Conservation (phyloP, 176 grass and related monocot genomes). For the Cenchrus fungigraminus region DNA sequence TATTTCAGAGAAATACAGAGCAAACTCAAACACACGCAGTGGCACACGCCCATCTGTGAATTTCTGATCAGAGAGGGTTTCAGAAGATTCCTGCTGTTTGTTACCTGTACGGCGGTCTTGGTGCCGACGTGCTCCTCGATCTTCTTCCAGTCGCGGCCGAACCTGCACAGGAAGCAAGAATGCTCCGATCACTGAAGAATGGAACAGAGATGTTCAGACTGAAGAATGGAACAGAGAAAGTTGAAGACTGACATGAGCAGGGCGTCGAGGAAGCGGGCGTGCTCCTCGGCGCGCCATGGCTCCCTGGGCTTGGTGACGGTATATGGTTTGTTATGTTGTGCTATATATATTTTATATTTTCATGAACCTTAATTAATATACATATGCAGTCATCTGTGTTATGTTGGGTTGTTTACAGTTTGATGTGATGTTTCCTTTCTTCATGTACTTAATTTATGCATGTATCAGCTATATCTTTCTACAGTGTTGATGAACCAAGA, state of each 20-base stretch:
- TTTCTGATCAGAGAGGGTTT: not conserved
- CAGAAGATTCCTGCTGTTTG: not conserved
- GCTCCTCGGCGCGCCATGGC: slow-evolving; percentile 79
- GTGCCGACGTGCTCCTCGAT: slow-evolving; percentile 92
- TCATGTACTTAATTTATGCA: no score
- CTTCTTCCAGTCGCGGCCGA: slow-evolving; percentile 95
- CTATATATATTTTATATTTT: no score
- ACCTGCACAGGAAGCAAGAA: slow-evolving; percentile 24
- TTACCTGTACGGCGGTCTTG: slow-evolving; percentile 83
- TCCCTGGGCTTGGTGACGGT: slow-evolving; percentile 79
- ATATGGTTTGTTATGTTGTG: slow-evolving; percentile 58
- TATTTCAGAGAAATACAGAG: not conserved
- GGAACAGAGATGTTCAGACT: not conserved
- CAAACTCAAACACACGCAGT: not conserved
- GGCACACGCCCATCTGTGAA: no score
- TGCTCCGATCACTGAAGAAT: not conserved
- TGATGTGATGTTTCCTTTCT: no score
- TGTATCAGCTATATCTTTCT: no score
- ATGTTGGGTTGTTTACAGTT: no score
- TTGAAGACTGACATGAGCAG: slow-evolving; percentile 54
- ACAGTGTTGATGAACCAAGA: no score
- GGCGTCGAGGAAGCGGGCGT: slow-evolving; percentile 89
- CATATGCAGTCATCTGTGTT: no score
- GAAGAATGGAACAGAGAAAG: not conserved
- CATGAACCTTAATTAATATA: no score